Evolutionary conservation across 192 early-diverging fungal genomes (phyloP).

Genomic region (Dissophora ornata): DNA sequence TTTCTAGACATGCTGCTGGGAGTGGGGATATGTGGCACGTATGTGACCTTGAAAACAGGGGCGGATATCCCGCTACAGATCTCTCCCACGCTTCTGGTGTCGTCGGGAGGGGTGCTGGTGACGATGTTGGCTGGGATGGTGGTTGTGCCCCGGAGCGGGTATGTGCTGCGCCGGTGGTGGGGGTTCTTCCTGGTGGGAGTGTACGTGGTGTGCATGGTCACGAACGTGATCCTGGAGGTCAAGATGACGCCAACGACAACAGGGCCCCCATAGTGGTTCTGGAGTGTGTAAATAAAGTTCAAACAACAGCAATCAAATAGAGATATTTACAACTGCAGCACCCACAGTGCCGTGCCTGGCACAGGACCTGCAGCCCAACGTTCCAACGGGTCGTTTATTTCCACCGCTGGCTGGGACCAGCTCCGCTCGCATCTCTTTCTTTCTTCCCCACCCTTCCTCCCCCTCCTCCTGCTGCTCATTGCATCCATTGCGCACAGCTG

Average conservation of each 20-base stretch:
- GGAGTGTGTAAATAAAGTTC: too few species aligned
- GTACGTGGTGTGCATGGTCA: constrained; percentile 70
- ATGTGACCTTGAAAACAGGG: constrained; percentile 61
- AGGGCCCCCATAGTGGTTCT: too few species aligned
- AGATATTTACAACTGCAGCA: too few species aligned
- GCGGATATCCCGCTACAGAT: constrained; percentile 66
- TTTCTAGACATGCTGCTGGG: constrained; percentile 81
- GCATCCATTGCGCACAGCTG: too few species aligned
- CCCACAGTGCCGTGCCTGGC: too few species aligned
- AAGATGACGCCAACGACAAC: neutral
- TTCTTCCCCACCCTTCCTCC: neutral
- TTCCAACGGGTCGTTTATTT: too few species aligned
- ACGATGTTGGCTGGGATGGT: constrained; percentile 67
- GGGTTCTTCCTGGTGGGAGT: constrained; percentile 67
- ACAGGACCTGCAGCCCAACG: too few species aligned
- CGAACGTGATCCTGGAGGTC: constrained; percentile 71
- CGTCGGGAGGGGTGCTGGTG: constrained; percentile 69
- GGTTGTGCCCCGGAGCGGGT: constrained; percentile 69
- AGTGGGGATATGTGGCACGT: constrained; percentile 79
- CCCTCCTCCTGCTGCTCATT: neutral
- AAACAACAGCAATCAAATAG: too few species aligned
- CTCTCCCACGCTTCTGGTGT: constrained; percentile 77
- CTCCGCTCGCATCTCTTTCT: neutral
- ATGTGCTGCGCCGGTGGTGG: constrained; percentile 68
- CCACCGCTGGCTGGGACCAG: too few species aligned